Evolutionary conservation across 2,329 filamentous ascomycete genomes (phyloP).

Genomic region (Venturia oleaginea): DNA sequence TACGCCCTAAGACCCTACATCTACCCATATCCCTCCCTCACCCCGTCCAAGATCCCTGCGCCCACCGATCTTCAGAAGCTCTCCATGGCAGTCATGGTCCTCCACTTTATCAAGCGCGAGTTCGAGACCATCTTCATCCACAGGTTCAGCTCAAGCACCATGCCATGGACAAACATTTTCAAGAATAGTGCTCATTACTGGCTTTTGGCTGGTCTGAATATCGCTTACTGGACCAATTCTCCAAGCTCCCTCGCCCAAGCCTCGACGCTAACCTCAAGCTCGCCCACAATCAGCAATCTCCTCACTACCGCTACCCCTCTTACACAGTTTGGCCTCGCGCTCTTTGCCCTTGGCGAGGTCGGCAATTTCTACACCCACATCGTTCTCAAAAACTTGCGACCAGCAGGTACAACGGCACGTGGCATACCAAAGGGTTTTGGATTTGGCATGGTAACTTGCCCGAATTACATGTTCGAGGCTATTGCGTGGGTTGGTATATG

Average conservation of each 20-base stretch:
- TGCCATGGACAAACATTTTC: constrained; percentile 85
- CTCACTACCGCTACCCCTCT: constrained; percentile 32
- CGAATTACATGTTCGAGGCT: constrained; percentile 93
- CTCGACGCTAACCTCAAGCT: constrained; percentile 45
- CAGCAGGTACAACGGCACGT: constrained; percentile 67
- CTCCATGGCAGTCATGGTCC: constrained; percentile 60
- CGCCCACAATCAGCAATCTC: not conserved
- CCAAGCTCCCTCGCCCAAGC: constrained; percentile 33
- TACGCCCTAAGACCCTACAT: constrained; percentile 62
- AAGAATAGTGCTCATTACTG: constrained; percentile 96
- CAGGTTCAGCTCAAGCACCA: constrained; percentile 88
- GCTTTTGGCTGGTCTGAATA: constrained; percentile 68
- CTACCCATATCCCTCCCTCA: constrained; percentile 44
- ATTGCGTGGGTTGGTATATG: constrained; percentile 79
- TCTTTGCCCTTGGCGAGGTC: constrained; percentile 71
- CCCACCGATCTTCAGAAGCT: constrained; percentile 63
- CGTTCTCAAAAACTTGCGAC: constrained; percentile 68
- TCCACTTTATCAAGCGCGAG: constrained; percentile 93
- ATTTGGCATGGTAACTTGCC: constrained; percentile 82
- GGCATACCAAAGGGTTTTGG: constrained; percentile 81
- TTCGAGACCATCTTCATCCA: constrained; percentile 90
- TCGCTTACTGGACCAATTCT: constrained; percentile 77
- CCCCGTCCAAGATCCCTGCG: constrained; percentile 28
- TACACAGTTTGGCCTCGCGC: constrained; percentile 45
- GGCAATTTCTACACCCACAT: constrained; percentile 74